Conservation (phyloP, 176 grass and related monocot genomes). For the Aegilops speltoides region DNA sequence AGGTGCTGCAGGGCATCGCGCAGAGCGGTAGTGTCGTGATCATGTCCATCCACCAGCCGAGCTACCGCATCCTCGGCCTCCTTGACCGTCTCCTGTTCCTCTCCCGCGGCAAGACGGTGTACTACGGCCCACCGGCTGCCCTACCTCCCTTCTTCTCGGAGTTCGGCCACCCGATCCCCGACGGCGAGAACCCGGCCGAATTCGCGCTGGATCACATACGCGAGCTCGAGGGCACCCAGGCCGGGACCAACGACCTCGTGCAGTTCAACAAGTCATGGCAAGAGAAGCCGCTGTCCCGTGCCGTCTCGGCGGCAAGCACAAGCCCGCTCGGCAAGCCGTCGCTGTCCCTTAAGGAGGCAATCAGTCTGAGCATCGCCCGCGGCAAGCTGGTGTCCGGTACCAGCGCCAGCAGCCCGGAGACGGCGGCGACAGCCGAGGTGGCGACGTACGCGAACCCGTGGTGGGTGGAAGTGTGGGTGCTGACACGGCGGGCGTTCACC, state of each 20-base stretch:
- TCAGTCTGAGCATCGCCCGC: conserved; percentile 46
- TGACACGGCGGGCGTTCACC: conserved; percentile 61
- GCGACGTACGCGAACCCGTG: conserved; percentile 69
- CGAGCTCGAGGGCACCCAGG: conserved; percentile 40
- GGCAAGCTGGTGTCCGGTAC: conserved; percentile 63
- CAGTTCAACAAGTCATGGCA: conserved; percentile 48
- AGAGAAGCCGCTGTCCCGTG: conserved; percentile 1
- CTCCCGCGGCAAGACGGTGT: conserved; percentile 67
- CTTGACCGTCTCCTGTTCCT: conserved; percentile 70
- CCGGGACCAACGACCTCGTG: conserved; percentile 37
- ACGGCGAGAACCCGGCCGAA: conserved; percentile 81
- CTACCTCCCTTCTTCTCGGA: conserved; percentile 62
- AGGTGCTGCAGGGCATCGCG: conserved; percentile 76
- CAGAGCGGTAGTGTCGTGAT: conserved; percentile 76
- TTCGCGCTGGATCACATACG: conserved; percentile 76
- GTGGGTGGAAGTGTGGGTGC: conserved; percentile 71
- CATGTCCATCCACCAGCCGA: conserved; percentile 80
- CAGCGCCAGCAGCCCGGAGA: background rate
- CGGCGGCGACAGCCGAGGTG: conserved; percentile 6
- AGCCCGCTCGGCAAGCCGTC: background rate
- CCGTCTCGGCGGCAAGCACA: background rate
- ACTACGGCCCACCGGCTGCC: conserved; percentile 48
- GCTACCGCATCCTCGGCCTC: conserved; percentile 67
- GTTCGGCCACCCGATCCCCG: conserved; percentile 59
- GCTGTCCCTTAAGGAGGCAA: conserved; percentile 45